Evolutionary conservation across 2,329 filamentous ascomycete species (phyloP), one percentile per base, ranked within the genome.

Genomic region (Sclerotiophoma versabilis): DNA sequence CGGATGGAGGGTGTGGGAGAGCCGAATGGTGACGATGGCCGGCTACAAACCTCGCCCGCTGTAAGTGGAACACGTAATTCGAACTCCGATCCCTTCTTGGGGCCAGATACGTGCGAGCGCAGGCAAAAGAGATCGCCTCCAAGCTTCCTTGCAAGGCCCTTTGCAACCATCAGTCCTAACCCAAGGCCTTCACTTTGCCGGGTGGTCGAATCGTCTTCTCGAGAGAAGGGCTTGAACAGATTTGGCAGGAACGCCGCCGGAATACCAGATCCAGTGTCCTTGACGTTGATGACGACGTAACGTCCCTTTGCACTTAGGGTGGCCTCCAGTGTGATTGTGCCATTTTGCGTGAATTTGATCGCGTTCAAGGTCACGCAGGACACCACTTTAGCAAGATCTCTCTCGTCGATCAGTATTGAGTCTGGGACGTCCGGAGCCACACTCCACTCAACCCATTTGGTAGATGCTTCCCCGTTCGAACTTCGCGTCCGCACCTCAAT

Each of bases 101-200:
- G 81, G 0, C 86, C 87, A 8, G 80, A 77, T 0, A 86, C 87
- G 26, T 85, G 83, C 4, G 88, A 88, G 43, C 82, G 80, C 34
- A 86, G 80, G 61, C 87, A 85, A 45, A 83, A 81, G 17, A 91
- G 75, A 71, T 90, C 87, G 14, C 88, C 88, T 22, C 87, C 86
- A 50, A 90, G 82, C 68, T 87, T 88, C 48, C 87, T 80, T 5
- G 87, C 85, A 38, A 90, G 79, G 3, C 87, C 87, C 72, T 90
- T 90, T 0, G 87, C 88, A n/a, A 90, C 88, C 66, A 90, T 80
- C 10, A 91, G 75, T 23, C 88, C 87, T 6, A 91, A 76, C 0
- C 88, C 88, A 3, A 90, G 77, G 0, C 88, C 88, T 70, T 91
- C 88, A 66, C 83, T 87, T 57, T 83, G 82, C 36, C 88, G 80